Base-by-base conservation (phyloP, 2,329 filamentous ascomycete genomes). In the Trichoderma simmonsii region DNA sequence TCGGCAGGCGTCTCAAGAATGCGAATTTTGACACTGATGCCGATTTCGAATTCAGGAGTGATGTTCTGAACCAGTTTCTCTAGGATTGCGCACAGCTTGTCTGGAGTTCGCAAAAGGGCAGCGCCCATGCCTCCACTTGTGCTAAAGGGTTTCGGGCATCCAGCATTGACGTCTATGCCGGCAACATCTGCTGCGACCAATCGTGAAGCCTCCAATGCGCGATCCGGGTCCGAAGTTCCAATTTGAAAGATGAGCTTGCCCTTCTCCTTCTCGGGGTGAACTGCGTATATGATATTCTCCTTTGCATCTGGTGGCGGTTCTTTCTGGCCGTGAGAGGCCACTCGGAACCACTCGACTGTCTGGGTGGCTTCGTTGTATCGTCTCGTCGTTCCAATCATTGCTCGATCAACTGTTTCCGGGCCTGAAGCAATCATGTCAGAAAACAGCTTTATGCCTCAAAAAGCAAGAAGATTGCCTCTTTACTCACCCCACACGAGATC, bases 61-160 rank as follows among this genome's bases (percentile, higher is more conserved):
- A 98, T 92, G 74, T 95, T 88, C 72, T 88, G 85, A 3, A 98
- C 95, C 11, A 99, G 86, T 0, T 93, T 91, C 73, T 92, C 90
- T 8, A 99, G 86, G 75, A 99, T 99, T 0, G 91, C 87, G 76
- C 91, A 92, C 1, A 99, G 88, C 77, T 89, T 90, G 75, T 98
- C 95, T 0, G 96, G 95, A 0, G 92, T 95, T 76, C 89, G 89
- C 18, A 99, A 87, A 24, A 99, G 87, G 1, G 95, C 95, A 0
- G 96, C 96, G 63, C 96, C 96, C 96, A 99, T 99, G 63, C 96
- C 96, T 73, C 94, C 94, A 74, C 88, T 89, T 2, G 95, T 97
- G 78, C 93, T 97, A 82, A 99, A 99, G 0, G 95, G 93, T 82
- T 99, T 99, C 0, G 96, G 96, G 79, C 96, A 99, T n/a, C 96